Base-by-base conservation (phyloP, 495 filamentous ascomycete species). In the Hypoxylon lenormandii region DNA sequence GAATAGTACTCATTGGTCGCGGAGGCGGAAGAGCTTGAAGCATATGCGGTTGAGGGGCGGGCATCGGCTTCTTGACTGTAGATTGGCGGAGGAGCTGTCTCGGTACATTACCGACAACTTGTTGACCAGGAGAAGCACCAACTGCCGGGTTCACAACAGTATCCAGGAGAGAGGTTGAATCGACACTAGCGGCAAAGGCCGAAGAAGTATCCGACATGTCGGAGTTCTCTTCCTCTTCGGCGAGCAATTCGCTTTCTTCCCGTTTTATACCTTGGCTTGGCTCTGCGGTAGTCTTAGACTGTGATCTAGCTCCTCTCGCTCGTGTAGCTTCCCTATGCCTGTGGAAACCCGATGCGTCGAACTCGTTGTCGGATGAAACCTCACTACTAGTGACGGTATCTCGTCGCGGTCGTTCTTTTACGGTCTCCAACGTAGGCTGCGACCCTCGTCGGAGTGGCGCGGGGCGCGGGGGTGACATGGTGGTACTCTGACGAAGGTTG, bases 331-430 rank as follows among this genome's bases (percentile, higher is more conserved):
- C 81, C 84, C 88, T 66, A 77, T 87, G 72, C 79, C 82, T 78
- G 78, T 90, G 81, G 55, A 88, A 90, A 4, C 84, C 81, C 10
- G 88, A 87, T 0, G 88, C 80, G 40, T 93, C 91, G 38, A 93
- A 82, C 62, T 95, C 93, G 71, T 94, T 94, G 66, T 96, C 93
- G 0, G 93, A 96, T 0, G 92, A 96, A 64, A 97, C 85, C 53
- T 97, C 93, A 76, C 92, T 96, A 76, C 93, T 96, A 1, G 93
- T 96, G 7, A 91, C 89, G 0, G 93, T 97, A 75, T 96, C 93
- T 64, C 92, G 82, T 49, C 93, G 85, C 2, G 89, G 86, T 3
- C 92, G 83, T 75, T 90, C 88, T 76, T 92, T 92, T 11, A 90
- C 84, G 8, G 85, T 85, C 67, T 93, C 90, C 13, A 92, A 83